Percentiles rank a stretch among this genome's conserved stretches.
These are phyloP conservation scores for Tanacetum coccineum DNA, from an alignment of 129 eudicot genomes.

Conservation along the genomic window DNA sequence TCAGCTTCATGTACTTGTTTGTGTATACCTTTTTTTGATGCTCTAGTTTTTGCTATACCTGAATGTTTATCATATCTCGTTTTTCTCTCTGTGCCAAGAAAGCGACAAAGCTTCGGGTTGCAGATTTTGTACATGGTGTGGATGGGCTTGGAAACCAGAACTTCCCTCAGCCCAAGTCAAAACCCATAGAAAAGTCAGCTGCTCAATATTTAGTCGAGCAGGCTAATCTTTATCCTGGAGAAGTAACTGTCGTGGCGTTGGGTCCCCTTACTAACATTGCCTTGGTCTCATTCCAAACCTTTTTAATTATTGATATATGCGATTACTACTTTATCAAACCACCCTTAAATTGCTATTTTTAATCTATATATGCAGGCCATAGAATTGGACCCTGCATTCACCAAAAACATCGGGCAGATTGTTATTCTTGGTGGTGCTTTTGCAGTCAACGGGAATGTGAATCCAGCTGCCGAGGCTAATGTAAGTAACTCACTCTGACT, in stretches of 20 bases:
- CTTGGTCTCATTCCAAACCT: conserved; percentile 45
- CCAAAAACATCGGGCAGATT: conserved; percentile 70
- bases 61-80: background rate
- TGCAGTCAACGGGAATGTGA: conserved; percentile 91
- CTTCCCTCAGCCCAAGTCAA: conserved; percentile 89
- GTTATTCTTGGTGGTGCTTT: conserved; percentile 97
- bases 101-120: conserved; percentile 94
- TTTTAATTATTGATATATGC: background rate
- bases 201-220: conserved; percentile 71
- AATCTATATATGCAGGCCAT: conserved; percentile 66
- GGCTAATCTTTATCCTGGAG: conserved; percentile 74
- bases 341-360: background rate
- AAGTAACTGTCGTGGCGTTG: conserved; percentile 85
- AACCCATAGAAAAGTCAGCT: conserved; percentile 82
- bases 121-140: conserved; percentile 88
- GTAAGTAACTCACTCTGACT: conserved; percentile 60
- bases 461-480: conserved; percentile 98
- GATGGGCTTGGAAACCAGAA: conserved; percentile 99
- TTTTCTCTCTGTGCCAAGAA: conserved; percentile 43
- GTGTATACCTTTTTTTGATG: conserved; percentile 8
- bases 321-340: conserved; percentile 3
- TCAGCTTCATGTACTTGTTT: background rate
- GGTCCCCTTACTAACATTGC: conserved; percentile 97
- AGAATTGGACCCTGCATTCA: conserved; percentile 68
- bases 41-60: background rate